Evolutionary conservation across 192 early-diverging fungal genomes (phyloP).

Genomic region (Podila epicladia): DNA sequence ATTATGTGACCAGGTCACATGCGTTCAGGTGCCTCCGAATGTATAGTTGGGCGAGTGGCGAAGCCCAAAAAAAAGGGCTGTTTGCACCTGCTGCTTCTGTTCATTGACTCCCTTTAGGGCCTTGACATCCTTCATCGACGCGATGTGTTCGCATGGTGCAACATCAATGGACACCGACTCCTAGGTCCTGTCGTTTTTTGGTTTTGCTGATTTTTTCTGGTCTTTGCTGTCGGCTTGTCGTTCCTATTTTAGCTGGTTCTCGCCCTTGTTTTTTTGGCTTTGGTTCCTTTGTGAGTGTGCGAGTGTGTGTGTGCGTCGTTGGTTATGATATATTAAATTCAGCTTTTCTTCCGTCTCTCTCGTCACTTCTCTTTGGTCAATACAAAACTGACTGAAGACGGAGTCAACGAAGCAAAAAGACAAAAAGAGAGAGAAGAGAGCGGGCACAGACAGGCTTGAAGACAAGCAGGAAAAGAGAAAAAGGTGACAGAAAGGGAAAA

Average conservation of each 20-base stretch:
- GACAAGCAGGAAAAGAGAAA: neutral
- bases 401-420: constrained; percentile 3
- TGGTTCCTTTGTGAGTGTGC: neutral
- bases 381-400: constrained; percentile 6
- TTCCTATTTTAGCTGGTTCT: constrained; percentile 1
- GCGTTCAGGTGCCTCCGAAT: too few species aligned
- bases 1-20: too few species aligned
- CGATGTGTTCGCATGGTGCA: too few species aligned
- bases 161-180: too few species aligned
- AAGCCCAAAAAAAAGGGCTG: too few species aligned
- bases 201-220: neutral
- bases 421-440: neutral
- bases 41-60: too few species aligned
- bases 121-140: too few species aligned
- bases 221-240: neutral
- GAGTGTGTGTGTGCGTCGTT: neutral
- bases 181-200: neutral
- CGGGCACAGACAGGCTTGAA: neutral
- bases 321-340: neutral
- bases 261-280: constrained; percentile 2
- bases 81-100: too few species aligned
- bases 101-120: too few species aligned
- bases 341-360: too few species aligned
- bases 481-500: neutral
- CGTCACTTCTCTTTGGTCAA: neutral